A percentile compares a stretch with the other conserved stretches of the same genome.
phyloP scores from a whole-genome alignment of 1,284 basidiomycete genomes.

The Cryptococcus sp. region DNA sequence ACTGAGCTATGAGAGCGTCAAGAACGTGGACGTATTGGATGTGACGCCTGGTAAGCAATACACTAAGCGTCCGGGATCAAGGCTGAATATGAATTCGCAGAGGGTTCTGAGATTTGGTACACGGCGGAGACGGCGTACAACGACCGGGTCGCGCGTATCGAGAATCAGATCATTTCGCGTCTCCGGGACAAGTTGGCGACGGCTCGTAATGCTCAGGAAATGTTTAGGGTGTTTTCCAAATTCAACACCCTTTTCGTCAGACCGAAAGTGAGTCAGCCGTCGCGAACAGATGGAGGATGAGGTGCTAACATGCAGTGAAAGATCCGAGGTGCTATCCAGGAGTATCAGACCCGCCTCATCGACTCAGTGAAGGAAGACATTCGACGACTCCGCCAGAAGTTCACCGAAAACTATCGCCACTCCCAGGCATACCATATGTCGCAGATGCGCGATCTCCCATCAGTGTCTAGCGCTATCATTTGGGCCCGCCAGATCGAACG shows the following conservation, averaged over 20 bases:
- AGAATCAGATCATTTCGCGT: constrained; percentile 96
- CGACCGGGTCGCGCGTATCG: constrained; percentile 92
- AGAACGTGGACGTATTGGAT: constrained; percentile 94
- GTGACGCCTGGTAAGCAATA: constrained; percentile 71
- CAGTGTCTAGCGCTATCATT: constrained; percentile 95
- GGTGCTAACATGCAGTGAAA: constrained; percentile 41
- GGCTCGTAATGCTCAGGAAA: constrained; percentile 95
- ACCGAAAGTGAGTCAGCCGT: constrained; percentile 71
- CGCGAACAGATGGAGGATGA: background rate
- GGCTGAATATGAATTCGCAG: constrained; percentile 53
- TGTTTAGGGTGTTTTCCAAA: constrained; percentile 98
- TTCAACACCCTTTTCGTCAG: constrained; percentile 97
- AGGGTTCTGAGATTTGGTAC: constrained; percentile 98
- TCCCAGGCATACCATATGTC: constrained; percentile 98
- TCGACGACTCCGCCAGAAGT: constrained; percentile 92
- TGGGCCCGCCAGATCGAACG: constrained; percentile 99
- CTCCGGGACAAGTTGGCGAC: constrained; percentile 91
- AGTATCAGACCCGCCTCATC: constrained; percentile 96
- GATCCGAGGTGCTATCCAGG: constrained; percentile 96
- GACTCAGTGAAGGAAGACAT: constrained; percentile 98
- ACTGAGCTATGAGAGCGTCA: constrained; percentile 91
- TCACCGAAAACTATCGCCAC: constrained; percentile 90
- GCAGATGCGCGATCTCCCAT: constrained; percentile 94
- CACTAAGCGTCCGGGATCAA: background rate
- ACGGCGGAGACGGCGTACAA: constrained; percentile 97